phyloP scores from a whole-genome alignment of 805 yeast species.

The Starmera pachycereana region DNA sequence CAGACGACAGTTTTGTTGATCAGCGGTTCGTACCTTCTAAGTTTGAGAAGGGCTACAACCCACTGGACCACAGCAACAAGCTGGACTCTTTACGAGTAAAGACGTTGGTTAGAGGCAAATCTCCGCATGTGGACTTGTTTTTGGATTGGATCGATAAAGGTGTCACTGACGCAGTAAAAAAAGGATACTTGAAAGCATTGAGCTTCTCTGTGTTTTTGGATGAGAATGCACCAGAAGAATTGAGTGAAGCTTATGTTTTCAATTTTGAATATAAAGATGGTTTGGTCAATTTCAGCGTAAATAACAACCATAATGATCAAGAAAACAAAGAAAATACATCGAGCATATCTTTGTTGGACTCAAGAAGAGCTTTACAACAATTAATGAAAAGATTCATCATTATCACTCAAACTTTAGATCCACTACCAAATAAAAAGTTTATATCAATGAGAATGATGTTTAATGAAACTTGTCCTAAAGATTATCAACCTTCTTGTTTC shows the following conservation, averaged over 20 bases:
- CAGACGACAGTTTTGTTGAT: slow-evolving; percentile 43
- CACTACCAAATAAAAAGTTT: slow-evolving; percentile 36
- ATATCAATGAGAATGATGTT: slow-evolving; percentile 39
- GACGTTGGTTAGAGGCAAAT: slow-evolving; percentile 35
- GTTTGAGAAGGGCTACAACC: slow-evolving; percentile 17
- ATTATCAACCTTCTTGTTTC: slow-evolving; percentile 40
- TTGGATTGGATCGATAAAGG: slow-evolving; percentile 47
- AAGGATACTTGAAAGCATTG: slow-evolving; percentile 32
- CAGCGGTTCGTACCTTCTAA: slow-evolving; percentile 31
- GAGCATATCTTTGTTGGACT: slow-evolving; percentile 21
- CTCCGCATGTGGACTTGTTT: slow-evolving; percentile 36
- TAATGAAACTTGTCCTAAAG: slow-evolving; percentile 34
- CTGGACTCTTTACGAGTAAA: slow-evolving; percentile 34
- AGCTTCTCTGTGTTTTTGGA: slow-evolving; percentile 36
- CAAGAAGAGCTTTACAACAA: slow-evolving; percentile 36
- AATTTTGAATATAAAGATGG: slow-evolving; percentile 30
- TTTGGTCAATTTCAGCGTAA: slow-evolving; percentile 16
- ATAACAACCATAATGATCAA: slow-evolving; percentile 2
- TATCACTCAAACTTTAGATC: slow-evolving; percentile 42
- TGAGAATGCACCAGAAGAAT: slow-evolving; percentile 28
- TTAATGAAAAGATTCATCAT: slow-evolving; percentile 41
- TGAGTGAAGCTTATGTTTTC: slow-evolving; percentile 43
- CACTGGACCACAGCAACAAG: slow-evolving; percentile 17
- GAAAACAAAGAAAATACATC: slow-evolving; percentile 6
- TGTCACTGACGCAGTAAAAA: slow-evolving; percentile 32